phyloP scores from a whole-genome alignment of 495 filamentous ascomycete species.

The Mytilinidion resinicola region DNA sequence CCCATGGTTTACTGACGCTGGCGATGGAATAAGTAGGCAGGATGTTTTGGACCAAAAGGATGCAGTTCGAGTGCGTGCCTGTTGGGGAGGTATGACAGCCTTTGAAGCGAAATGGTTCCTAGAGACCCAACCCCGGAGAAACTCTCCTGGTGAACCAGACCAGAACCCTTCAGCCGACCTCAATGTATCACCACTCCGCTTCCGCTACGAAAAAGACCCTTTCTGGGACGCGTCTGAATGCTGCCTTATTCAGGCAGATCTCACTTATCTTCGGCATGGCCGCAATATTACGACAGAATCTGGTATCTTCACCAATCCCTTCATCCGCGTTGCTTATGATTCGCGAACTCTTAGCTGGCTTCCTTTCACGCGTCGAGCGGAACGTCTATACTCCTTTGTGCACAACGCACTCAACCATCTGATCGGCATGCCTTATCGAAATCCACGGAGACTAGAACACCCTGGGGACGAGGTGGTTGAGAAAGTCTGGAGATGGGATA shows the following conservation, averaged over 20 bases:
- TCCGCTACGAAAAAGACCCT: conserved; percentile 56
- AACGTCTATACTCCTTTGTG: conserved; percentile 25
- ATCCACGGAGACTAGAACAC: conserved; percentile 19
- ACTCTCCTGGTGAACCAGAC: not conserved
- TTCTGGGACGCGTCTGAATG: conserved; percentile 78
- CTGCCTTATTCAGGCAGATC: conserved; percentile 46
- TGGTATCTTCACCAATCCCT: conserved; percentile 37
- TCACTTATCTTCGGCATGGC: conserved; percentile 17
- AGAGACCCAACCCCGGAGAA: conserved; percentile 23
- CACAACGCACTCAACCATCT: conserved; percentile 24
- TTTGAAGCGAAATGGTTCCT: conserved; percentile 65
- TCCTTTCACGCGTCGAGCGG: conserved; percentile 27
- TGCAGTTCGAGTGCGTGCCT: conserved; percentile 64
- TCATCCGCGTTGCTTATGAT: conserved; percentile 33
- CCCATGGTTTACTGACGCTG: conserved; percentile 62
- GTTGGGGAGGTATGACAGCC: conserved; percentile 76
- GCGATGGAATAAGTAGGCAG: conserved; percentile 48
- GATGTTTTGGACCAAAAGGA: conserved; percentile 59
- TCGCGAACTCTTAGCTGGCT: conserved; percentile 26
- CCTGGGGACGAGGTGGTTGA: conserved; percentile 15
- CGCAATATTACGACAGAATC: conserved; percentile 14
- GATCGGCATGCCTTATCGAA: conserved; percentile 17
- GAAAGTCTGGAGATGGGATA: conserved; percentile 6
- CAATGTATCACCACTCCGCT: conserved; percentile 45
- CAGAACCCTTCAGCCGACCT: not conserved